phyloP scores from a whole-genome alignment of 2,329 filamentous ascomycete genomes.

The Alternaria sp. region DNA sequence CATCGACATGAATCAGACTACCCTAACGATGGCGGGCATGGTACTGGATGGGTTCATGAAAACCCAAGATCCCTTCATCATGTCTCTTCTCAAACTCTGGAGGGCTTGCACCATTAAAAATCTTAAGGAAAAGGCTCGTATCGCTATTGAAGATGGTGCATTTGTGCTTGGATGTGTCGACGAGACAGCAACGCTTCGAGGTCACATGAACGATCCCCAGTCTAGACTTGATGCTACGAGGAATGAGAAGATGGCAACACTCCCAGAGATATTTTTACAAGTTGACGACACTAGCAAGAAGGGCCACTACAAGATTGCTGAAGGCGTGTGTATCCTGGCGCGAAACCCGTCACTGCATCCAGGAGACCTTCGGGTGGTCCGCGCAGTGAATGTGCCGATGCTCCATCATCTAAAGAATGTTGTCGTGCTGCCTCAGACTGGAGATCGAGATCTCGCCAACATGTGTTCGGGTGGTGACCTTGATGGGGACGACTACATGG shows the following conservation, averaged over 20 bases:
- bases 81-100: slow-evolving; percentile 84
- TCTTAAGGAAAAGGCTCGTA: slow-evolving; percentile 90
- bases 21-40: slow-evolving; percentile 77
- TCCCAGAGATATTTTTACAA: slow-evolving; percentile 92
- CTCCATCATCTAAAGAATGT: slow-evolving; percentile 83
- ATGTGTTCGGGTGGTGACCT: slow-evolving; percentile 98
- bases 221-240: slow-evolving; percentile 56
- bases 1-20: slow-evolving; percentile 86
- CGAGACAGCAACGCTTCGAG: slow-evolving; percentile 78
- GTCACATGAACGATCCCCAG: slow-evolving; percentile 68
- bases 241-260: slow-evolving; percentile 46
- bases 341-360: slow-evolving; percentile 94
- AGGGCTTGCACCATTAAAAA: slow-evolving; percentile 87
- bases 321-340: slow-evolving; percentile 82
- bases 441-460: slow-evolving; percentile 84
- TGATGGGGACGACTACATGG: slow-evolving; percentile 94
- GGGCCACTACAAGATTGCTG: slow-evolving; percentile 70
- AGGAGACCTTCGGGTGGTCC: slow-evolving; percentile 88
- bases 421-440: slow-evolving; percentile 84
- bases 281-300: slow-evolving; percentile 67
- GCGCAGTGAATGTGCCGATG: slow-evolving; percentile 77
- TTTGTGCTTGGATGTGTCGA: slow-evolving; percentile 91
- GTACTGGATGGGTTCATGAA: slow-evolving; percentile 82
- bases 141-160: slow-evolving; percentile 82
- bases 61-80: slow-evolving; percentile 78